Conservation (phyloP, 148 eudicot species). For the Rheum nobile region DNA sequence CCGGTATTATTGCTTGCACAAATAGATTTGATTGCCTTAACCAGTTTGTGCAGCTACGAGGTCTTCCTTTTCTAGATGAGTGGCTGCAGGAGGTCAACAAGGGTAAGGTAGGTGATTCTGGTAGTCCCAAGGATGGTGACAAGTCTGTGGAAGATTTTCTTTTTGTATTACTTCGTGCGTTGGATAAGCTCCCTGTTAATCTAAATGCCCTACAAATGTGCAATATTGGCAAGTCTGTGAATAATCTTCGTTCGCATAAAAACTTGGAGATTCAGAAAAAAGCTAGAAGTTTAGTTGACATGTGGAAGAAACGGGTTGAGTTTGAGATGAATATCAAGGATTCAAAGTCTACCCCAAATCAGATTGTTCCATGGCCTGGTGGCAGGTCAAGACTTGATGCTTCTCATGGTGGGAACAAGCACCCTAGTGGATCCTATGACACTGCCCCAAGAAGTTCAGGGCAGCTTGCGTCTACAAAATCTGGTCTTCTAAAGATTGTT, state of each 20-base stretch:
- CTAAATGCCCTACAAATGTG: conserved; percentile 73
- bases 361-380: conserved; percentile 44
- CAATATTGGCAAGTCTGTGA: conserved; percentile 92
- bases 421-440: conserved; percentile 48
- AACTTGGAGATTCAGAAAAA: conserved; percentile 88
- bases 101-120: conserved; percentile 57
- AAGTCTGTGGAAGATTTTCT: conserved; percentile 80
- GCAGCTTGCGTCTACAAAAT: conserved; percentile 41
- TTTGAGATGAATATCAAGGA: conserved; percentile 77
- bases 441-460: conserved; percentile 36
- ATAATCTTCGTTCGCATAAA: conserved; percentile 63
- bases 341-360: conserved; percentile 45
- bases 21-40: conserved; percentile 72
- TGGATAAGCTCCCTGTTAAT: conserved; percentile 87
- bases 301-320: conserved; percentile 97
- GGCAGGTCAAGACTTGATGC: conserved; percentile 45
- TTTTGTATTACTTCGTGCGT: conserved; percentile 70
- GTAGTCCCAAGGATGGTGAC: conserved; percentile 52
- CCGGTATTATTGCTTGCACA: conserved; percentile 64
- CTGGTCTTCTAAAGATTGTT: conserved; percentile 31
- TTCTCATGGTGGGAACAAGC: conserved; percentile 38
- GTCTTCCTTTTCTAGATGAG: conserved; percentile 64
- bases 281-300: conserved; percentile 80
- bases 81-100: conserved; percentile 91
- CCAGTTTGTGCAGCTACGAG: conserved; percentile 75